These are phyloP conservation scores for Pseudogymnoascus sp. DNA, from an alignment of 2,329 filamentous ascomycete genomes.

Conservation along the genomic window DNA sequence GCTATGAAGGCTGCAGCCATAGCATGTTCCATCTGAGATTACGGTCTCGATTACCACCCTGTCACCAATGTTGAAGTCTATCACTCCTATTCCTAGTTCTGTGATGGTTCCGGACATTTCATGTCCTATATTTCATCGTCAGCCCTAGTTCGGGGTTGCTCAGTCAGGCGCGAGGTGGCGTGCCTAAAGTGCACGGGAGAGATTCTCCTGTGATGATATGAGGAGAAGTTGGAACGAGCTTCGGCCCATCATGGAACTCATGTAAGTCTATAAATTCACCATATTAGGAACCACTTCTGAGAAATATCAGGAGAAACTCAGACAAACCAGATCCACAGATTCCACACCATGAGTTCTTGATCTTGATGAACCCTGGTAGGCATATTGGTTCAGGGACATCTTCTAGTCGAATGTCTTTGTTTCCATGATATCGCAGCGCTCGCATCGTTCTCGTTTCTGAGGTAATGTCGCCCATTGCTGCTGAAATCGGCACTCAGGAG, in stretches of 20 bases:
- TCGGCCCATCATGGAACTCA: conserved; percentile 41
- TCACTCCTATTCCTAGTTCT: conserved; percentile 52
- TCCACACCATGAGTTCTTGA: conserved; percentile 25
- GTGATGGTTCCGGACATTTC: conserved; percentile 74
- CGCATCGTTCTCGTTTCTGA: background rate
- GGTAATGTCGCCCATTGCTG: too few relatives aligned
- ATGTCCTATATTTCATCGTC: conserved; percentile 37
- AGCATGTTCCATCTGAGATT: conserved; percentile 44
- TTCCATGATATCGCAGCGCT: conserved; percentile 35
- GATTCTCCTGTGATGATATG: conserved; percentile 45
- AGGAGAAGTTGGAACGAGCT: conserved; percentile 42
- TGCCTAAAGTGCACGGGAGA: conserved; percentile 55
- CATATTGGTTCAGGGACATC: conserved; percentile 25
- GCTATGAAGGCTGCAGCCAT: conserved; percentile 41
- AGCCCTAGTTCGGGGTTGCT: too few relatives aligned
- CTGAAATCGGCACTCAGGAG: too few relatives aligned
- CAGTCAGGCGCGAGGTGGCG: too few relatives aligned
- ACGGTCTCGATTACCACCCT: conserved; percentile 41
- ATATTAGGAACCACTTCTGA: background rate
- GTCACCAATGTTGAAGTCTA: conserved; percentile 40
- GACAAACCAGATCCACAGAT: conserved; percentile 23
- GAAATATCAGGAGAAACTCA: too few relatives aligned
- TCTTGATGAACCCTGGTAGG: conserved; percentile 16
- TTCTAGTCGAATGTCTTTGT: conserved; percentile 37
- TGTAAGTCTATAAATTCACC: conserved; percentile 29